Evolutionary conservation across 345 rosid species (phyloP).

Genomic region (Linum lewisii): DNA sequence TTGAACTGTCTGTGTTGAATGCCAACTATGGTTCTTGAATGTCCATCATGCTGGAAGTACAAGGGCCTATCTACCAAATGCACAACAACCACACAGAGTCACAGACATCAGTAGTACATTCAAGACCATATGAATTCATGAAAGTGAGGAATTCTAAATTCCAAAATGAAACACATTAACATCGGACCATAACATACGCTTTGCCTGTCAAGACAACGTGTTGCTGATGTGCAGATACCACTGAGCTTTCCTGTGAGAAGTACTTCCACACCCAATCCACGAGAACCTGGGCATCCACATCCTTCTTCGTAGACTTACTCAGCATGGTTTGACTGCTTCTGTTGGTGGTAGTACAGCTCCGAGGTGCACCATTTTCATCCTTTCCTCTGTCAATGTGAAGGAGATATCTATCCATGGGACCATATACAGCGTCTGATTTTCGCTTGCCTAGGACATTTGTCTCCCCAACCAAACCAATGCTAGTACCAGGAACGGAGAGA

Average conservation of each 20-base stretch:
- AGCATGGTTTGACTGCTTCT: conserved; percentile 6
- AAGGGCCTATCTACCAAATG: conserved; percentile 45
- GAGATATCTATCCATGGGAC: conserved; percentile 67
- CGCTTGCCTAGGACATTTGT: conserved; percentile 18
- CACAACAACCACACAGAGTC: too few relatives aligned
- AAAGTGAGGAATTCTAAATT: too few relatives aligned
- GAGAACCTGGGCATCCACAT: conserved; percentile 34
- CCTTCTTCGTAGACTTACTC: conserved; percentile 16
- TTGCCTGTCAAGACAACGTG: conserved; percentile 36
- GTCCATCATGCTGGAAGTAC: conserved; percentile 83
- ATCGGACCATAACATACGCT: conserved; percentile 33
- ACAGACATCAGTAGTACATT: too few relatives aligned
- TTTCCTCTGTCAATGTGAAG: conserved; percentile 6
- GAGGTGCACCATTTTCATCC: conserved; percentile 10
- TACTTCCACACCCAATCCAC: conserved; percentile 81
- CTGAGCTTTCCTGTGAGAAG: conserved; percentile 39
- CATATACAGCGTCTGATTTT: conserved; percentile 30
- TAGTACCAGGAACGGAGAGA: conserved; percentile 61
- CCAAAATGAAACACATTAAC: too few relatives aligned
- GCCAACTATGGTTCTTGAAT: conserved; percentile 70
- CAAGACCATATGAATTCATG: too few relatives aligned
- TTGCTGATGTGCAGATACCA: conserved; percentile 13
- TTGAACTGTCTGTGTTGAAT: conserved; percentile 43
- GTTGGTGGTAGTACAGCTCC: conserved; percentile 3
- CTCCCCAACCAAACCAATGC: conserved; percentile 14